Evolutionary conservation across 2,329 filamentous ascomycete species (phyloP).

Genomic region (Aspergillus fructus): DNA sequence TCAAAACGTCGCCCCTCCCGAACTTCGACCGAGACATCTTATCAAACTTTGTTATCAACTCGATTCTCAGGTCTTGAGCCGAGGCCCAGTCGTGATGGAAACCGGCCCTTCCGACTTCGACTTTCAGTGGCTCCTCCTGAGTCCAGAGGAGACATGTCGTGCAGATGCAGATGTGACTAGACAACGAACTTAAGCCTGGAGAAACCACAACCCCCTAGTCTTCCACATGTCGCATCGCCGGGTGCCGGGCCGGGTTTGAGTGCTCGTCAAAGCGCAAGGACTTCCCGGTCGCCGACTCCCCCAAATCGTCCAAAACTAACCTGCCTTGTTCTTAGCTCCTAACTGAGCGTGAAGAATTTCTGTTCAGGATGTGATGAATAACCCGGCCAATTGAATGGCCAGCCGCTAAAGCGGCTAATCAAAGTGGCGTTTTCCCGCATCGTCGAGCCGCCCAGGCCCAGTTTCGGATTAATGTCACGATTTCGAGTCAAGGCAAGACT

Average conservation of each 20-base stretch:
- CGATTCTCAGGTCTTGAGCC: not conserved
- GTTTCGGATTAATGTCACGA: not conserved
- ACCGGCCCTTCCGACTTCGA: not conserved
- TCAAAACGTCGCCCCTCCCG: not conserved
- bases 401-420: not conserved
- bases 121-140: not conserved
- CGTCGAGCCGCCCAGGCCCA: not conserved
- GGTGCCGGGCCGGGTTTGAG: not conserved
- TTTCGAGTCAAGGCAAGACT: not conserved
- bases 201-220: not conserved
- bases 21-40: constrained; percentile 1
- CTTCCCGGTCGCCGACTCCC: not conserved
- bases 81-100: not conserved
- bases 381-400: not conserved
- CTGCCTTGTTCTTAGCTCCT: not conserved
- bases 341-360: not conserved
- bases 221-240: not conserved
- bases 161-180: too few species aligned
- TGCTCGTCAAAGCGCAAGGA: too few species aligned
- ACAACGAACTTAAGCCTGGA: not conserved
- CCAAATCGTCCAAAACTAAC: not conserved
- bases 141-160: not conserved
- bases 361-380: not conserved
- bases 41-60: not conserved
- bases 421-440: not conserved